These are phyloP conservation scores for Tolypocladium endophyticum DNA, from an alignment of 2,329 filamentous ascomycete genomes.

Conservation along the genomic window DNA sequence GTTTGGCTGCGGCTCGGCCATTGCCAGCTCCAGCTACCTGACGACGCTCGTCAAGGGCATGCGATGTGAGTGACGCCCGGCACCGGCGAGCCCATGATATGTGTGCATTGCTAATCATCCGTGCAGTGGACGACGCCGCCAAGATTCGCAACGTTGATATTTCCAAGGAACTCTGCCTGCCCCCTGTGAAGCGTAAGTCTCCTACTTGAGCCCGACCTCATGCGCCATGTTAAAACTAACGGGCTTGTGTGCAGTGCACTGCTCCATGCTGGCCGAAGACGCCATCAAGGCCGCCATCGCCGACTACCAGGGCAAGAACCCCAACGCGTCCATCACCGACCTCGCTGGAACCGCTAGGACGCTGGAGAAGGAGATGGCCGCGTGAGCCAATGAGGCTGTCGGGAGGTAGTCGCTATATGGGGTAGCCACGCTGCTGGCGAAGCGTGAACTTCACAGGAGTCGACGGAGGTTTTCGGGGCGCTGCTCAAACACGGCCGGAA, in stretches of 20 bases:
- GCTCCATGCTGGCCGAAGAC: slow-evolving; percentile 85
- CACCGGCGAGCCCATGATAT: not conserved
- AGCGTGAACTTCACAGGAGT: not conserved
- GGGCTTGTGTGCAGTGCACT: slow-evolving; percentile 53
- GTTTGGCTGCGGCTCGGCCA: slow-evolving; percentile 88
- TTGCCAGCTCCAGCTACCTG: slow-evolving; percentile 79
- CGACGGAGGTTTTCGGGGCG: not conserved
- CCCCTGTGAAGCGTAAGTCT: slow-evolving; percentile 72
- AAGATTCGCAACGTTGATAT: slow-evolving; percentile 97
- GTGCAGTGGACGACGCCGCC: slow-evolving; percentile 68
- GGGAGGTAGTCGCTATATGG: not conserved
- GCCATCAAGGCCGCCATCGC: slow-evolving; percentile 85
- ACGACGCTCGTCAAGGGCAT: slow-evolving; percentile 93
- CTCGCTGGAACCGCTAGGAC: slow-evolving; percentile 57
- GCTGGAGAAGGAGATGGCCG: slow-evolving; percentile 13
- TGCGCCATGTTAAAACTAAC: not conserved
- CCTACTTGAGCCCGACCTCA: not conserved
- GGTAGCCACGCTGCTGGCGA: not conserved
- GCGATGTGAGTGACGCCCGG: slow-evolving; percentile 33
- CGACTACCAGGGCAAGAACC: slow-evolving; percentile 77
- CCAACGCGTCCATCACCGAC: slow-evolving; percentile 49
- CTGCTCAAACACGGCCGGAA: not conserved
- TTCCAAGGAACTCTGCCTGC: slow-evolving; percentile 85
- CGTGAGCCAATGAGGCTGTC: not conserved
- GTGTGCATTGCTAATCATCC: not conserved